Evolutionary conservation across 805 yeast species (phyloP).

Genomic region (Metschnikowia koreensis): DNA sequence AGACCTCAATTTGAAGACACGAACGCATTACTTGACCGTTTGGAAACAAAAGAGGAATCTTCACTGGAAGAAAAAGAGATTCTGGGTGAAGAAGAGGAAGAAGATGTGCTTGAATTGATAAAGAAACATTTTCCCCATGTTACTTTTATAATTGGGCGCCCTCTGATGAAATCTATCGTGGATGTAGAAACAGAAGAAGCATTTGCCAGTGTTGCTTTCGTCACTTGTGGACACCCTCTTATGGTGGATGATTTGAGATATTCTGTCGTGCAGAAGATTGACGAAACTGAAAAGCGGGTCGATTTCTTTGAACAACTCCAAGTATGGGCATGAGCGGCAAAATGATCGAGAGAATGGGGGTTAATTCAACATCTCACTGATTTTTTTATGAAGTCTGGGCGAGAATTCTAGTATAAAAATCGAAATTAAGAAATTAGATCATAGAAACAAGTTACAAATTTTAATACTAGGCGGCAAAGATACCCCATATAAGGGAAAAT

Average conservation of each 20-base stretch:
- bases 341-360: not conserved
- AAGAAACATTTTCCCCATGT: conserved; percentile 17
- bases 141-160: conserved; percentile 35
- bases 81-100: not conserved
- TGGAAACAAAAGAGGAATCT: conserved; percentile 3
- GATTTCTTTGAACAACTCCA: conserved; percentile 21
- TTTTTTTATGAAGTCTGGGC: too few relatives aligned
- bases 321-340: conserved; percentile 21
- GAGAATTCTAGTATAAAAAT: too few relatives aligned
- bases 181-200: conserved; percentile 34
- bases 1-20: conserved; percentile 9
- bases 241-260: conserved; percentile 34
- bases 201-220: conserved; percentile 39
- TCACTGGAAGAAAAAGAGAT: not conserved
- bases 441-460: too few relatives aligned
- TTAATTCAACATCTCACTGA: too few relatives aligned
- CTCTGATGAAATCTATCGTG: conserved; percentile 43
- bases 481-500: too few relatives aligned
- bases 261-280: conserved; percentile 16
- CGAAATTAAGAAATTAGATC: too few relatives aligned
- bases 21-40: conserved; percentile 3
- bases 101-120: conserved; percentile 2
- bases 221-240: conserved; percentile 33
- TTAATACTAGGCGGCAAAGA: too few relatives aligned
- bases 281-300: conserved; percentile 19